These are phyloP conservation scores for Tolypocladium paradoxum DNA, from an alignment of 2,329 filamentous ascomycete species.

Conservation along the genomic window DNA sequence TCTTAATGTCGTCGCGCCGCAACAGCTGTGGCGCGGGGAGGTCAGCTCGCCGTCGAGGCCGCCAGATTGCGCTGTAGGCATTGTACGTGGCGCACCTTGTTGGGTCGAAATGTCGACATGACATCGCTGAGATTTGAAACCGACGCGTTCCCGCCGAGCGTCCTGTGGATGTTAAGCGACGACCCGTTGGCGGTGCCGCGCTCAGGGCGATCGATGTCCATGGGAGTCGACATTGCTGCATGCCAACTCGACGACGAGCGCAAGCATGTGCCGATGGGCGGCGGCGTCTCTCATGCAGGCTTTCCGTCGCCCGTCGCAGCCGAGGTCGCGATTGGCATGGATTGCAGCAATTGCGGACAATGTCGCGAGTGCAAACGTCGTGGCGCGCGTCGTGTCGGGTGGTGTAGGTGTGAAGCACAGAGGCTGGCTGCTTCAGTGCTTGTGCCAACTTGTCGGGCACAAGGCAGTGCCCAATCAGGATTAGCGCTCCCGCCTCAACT, in stretches of 20 bases:
- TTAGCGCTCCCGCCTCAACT: too few relatives aligned
- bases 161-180: constrained; percentile 40
- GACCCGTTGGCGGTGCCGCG: constrained; percentile 27
- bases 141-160: constrained; percentile 29
- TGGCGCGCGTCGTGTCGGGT: background rate
- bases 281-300: background rate
- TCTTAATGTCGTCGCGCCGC: constrained; percentile 42
- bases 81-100: constrained; percentile 50
- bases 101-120: constrained; percentile 66
- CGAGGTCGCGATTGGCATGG: background rate
- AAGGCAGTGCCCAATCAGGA: too few relatives aligned
- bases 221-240: constrained; percentile 26
- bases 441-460: too few relatives aligned
- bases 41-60: background rate
- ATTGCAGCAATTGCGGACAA: background rate
- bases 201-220: constrained; percentile 42
- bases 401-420: background rate
- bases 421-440: too few relatives aligned
- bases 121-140: constrained; percentile 66
- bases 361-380: background rate
- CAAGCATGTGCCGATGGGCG: background rate
- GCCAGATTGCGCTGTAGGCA: background rate
- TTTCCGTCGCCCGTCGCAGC: background rate
- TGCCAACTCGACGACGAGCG: background rate
- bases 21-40: constrained; percentile 36